Evolutionary conservation across 192 early-diverging fungal genomes (phyloP).

Genomic region (Backusella tuberculispora): DNA sequence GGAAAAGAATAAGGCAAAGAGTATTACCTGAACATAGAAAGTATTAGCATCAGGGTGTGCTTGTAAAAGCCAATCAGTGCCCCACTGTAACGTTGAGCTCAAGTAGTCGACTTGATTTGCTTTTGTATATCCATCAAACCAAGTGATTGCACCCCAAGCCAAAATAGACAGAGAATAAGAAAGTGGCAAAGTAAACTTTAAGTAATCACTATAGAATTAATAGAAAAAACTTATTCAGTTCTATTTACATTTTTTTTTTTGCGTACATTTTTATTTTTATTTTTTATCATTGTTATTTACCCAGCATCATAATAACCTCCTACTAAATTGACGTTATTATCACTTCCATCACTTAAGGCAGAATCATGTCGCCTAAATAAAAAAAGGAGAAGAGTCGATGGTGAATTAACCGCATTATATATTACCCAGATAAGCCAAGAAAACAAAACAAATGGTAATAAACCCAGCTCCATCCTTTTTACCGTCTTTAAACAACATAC

Average conservation of each 20-base stretch:
- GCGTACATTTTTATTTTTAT: not conserved
- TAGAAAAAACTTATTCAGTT: not conserved
- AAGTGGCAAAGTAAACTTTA: slow-evolving; percentile 64
- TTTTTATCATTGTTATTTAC: slow-evolving; percentile 22
- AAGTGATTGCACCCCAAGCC: slow-evolving; percentile 60
- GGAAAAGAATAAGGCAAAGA: not conserved
- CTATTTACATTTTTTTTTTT: not conserved
- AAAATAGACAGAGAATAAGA: slow-evolving; percentile 51
- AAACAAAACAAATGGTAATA: not conserved
- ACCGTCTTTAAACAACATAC: slow-evolving; percentile 46
- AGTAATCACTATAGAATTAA: slow-evolving; percentile 46
- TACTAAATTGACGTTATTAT: slow-evolving; percentile 33
- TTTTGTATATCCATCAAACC: slow-evolving; percentile 55
- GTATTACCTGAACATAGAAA: slow-evolving; percentile 53
- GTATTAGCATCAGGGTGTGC: slow-evolving; percentile 56
- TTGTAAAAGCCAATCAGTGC: slow-evolving; percentile 64
- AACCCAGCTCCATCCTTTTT: not conserved
- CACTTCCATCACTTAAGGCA: slow-evolving; percentile 41
- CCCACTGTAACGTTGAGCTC: slow-evolving; percentile 54
- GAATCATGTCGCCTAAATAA: slow-evolving; percentile 40
- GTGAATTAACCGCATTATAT: not conserved
- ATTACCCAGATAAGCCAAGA: not conserved
- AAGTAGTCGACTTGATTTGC: slow-evolving; percentile 54
- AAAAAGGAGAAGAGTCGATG: not conserved
- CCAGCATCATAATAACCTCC: slow-evolving; percentile 49